Conservation (phyloP, 352 stramenopile species). For the Albugo candida region DNA sequence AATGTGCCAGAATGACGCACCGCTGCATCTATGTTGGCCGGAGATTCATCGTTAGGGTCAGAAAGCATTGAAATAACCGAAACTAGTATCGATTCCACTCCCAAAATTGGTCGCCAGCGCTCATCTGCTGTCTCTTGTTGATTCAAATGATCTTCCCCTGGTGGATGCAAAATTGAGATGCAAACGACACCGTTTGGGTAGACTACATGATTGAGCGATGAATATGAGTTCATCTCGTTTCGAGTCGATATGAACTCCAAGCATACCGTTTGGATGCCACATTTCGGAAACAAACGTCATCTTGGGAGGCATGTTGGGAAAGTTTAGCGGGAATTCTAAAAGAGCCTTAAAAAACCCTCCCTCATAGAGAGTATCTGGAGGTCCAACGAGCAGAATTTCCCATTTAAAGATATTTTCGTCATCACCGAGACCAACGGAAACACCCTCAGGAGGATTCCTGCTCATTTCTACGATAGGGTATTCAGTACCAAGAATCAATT, state of each 20-base stretch:
- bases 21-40: slow-evolving; percentile 99
- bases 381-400: slow-evolving; percentile 96
- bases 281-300: slow-evolving; percentile 99
- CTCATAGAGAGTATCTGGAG: slow-evolving; percentile 87
- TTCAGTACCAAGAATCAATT: slow-evolving; percentile 1
- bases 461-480: slow-evolving; percentile 79
- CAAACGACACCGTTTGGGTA: slow-evolving; percentile 97
- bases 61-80: slow-evolving; percentile 98
- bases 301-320: slow-evolving; percentile 96
- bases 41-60: slow-evolving; percentile 98
- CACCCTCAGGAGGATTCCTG: slow-evolving; percentile 95
- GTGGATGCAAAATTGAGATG: slow-evolving; percentile 98
- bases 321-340: slow-evolving; percentile 95
- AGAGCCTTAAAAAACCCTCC: slow-evolving; percentile 97
- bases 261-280: slow-evolving; percentile 96
- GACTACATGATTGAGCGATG: slow-evolving; percentile 30
- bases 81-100: slow-evolving; percentile 89
- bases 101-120: slow-evolving; percentile 96
- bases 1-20: slow-evolving; percentile 33
- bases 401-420: slow-evolving; percentile 98
- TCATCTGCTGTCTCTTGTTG: slow-evolving; percentile 95
- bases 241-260: neutral
- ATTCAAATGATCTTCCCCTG: slow-evolving; percentile 96
- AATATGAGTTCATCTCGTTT: neutral
- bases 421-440: slow-evolving; percentile 94